Evolutionary conservation across 306 rosid species (phyloP), one percentile per base, ranked within the genome.

Genomic region (Glycine latifolia): DNA sequence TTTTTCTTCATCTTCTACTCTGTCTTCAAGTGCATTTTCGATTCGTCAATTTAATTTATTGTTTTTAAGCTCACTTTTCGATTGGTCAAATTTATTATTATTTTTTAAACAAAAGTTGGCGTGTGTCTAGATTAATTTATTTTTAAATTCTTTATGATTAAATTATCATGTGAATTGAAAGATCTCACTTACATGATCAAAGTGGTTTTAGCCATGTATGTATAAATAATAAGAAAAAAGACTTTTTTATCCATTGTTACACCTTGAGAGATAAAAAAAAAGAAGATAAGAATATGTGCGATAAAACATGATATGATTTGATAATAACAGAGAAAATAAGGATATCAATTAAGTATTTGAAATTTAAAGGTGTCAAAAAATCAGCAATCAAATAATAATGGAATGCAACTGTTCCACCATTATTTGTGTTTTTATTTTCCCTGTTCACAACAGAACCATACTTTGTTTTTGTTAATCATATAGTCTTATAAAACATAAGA

Each of bases 1-100:
- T 61, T 31, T 61, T 10, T 49, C 31, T 60, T 26, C 31, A 26
- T 26, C 31, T 26, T 80, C 55, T 20, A 8, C 11, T 72, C 72
- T 80, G 79, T 53, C 73, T 16, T 80, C 15, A 14, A 65, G 68
- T 62, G 46, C 4, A 62, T 62, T 65, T 65, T 65, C 26, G 47
- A 65, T 65, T 4, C 6, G 44, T 39, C 44, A 39, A 39, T 39
- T 39, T 26, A 26, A 26, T 37, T 37, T 37, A 37, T 37, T 37
- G 41, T 37, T 37, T 37, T 37, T 37, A 3, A 37, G 4, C 41
- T 37, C 41, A 37, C 5, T 37, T 37, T 37, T 37, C 41, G 41
- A 37, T 37, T 37, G 41, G 4, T 37, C 41, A 37, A 37, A 37
- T 37, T 37, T 37, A 37, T 37, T 39, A 39, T 39, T 35, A 31